Base-by-base conservation (phyloP, 139 green algal species). In the Closterium sp. region DNA sequence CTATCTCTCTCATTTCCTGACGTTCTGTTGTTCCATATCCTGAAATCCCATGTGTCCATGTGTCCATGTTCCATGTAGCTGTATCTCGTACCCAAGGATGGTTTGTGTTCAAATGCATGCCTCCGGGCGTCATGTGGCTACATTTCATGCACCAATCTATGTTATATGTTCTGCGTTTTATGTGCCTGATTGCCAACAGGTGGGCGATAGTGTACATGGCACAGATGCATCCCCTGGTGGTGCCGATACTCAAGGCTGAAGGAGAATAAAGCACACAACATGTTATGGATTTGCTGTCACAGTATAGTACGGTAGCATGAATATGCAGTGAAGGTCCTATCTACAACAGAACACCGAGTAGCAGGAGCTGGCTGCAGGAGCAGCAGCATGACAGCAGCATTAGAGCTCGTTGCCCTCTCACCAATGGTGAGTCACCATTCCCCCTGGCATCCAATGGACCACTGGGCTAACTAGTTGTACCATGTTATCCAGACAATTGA, bases 181-280 rank as follows among this genome's bases (percentile, higher is more conserved):
- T 69, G 43, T 69, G 43, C 43, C n/a, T 86, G 81, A 25, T 2
- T 69, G 43, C 3, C 21, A 25, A 32, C 81, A 86, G 81, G 81
- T 86, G 81, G 81, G 81, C 81, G 30, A 86, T 86, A 21, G 81
- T 86, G 81, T 86, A 86, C 81, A 86, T 86, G n/a, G 86, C 86
- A 34, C 33, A 90, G n/a, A 34, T 92, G 89, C 31, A 92, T 21
- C 86, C 86, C 23, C 86, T 89, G 21, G 36, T 89, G 36, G 86
- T 89, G 34, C 86, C 86, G 12, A 89, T 89, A 31, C 36, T 89
- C 35, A 86, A 86, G 30, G 69, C 32, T 1, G 76, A 90, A 90
- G 89, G 88, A 91, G 55, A 34, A 34, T 86, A 84, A 90, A 85
- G 43, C 43, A 69, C 8, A n/a, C n/a, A n/a, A n/a, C n/a, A n/a